A percentile compares a stretch with the other conserved stretches of the same genome.
These are phyloP conservation scores for Bipolaris oryzae DNA, from an alignment of 2,329 filamentous ascomycete genomes.

Conservation along the genomic window DNA sequence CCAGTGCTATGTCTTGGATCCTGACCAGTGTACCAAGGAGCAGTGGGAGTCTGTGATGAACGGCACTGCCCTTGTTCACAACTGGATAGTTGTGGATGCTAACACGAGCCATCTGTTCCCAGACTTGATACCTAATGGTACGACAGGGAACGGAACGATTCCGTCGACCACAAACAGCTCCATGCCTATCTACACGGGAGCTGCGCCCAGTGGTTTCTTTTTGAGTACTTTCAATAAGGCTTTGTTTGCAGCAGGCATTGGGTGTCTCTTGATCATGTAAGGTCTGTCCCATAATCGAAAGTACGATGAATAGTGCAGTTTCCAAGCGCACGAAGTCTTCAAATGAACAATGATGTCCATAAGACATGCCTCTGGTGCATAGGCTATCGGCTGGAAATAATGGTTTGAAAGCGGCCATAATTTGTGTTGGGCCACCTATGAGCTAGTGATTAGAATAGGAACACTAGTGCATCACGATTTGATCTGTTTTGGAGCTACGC, in stretches of 20 bases:
- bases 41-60: conserved; percentile 43
- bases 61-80: conserved; percentile 37
- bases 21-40: conserved; percentile 36
- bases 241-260: conserved; percentile 15
- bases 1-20: conserved; percentile 43
- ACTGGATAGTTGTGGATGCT: conserved; percentile 45
- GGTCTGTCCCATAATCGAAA: too few species aligned
- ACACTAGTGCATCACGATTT: too few species aligned
- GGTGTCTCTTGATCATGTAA: conserved; percentile 19
- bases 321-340: too few species aligned
- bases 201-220: conserved; percentile 10
- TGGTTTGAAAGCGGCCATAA: too few species aligned
- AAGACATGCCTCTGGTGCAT: too few species aligned
- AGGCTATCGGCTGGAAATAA: too few species aligned
- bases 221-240: conserved; percentile 11
- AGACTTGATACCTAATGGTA: conserved; percentile 27
- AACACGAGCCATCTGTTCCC: conserved; percentile 42
- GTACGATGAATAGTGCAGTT: background rate
- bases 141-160: conserved; percentile 14
- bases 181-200: conserved; percentile 11
- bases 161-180: background rate
- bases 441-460: too few species aligned
- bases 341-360: too few species aligned
- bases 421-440: too few species aligned
- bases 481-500: background rate